Evolutionary conservation across 768 basidiomycete species (phyloP).

Genomic region (Hydnomerulius pinastri): DNA sequence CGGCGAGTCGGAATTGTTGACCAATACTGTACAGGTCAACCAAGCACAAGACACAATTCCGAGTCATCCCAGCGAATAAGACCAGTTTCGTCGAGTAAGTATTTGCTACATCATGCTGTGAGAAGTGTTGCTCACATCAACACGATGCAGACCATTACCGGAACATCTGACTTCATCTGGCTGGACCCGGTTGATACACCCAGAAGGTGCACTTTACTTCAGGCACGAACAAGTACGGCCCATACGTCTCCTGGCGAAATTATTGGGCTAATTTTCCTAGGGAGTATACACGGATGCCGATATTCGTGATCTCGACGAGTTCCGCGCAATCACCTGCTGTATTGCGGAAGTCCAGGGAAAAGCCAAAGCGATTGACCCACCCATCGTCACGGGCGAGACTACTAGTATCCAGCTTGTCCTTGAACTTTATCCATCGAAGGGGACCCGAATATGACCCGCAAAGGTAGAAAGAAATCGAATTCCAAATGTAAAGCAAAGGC

Average conservation of each 20-base stretch:
- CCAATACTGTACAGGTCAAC: neutral
- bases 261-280: slow-evolving; percentile 22
- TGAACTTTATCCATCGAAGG: neutral
- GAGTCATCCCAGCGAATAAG: slow-evolving; percentile 1
- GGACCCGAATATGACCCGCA: slow-evolving; percentile 5
- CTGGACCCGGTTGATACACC: slow-evolving; percentile 48
- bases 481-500: too few relatives aligned
- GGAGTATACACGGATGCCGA: slow-evolving; percentile 52
- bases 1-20: neutral
- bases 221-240: slow-evolving; percentile 38
- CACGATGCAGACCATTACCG: neutral
- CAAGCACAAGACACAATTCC: neutral
- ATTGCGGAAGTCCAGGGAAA: slow-evolving; percentile 1
- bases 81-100: slow-evolving; percentile 1
- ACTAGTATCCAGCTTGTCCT: neutral
- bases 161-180: slow-evolving; percentile 16
- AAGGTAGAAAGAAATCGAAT: too few relatives aligned
- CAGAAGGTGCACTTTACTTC: slow-evolving; percentile 59
- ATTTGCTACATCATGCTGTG: neutral
- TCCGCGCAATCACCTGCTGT: slow-evolving; percentile 32
- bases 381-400: slow-evolving; percentile 12
- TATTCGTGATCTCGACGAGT: slow-evolving; percentile 36
- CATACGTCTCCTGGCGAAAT: neutral
- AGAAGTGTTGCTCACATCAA: neutral
- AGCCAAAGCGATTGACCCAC: slow-evolving; percentile 25